phyloP scores from a whole-genome alignment of 2,329 filamentous ascomycete species.

The Stagonosporopsis rhizophila region DNA sequence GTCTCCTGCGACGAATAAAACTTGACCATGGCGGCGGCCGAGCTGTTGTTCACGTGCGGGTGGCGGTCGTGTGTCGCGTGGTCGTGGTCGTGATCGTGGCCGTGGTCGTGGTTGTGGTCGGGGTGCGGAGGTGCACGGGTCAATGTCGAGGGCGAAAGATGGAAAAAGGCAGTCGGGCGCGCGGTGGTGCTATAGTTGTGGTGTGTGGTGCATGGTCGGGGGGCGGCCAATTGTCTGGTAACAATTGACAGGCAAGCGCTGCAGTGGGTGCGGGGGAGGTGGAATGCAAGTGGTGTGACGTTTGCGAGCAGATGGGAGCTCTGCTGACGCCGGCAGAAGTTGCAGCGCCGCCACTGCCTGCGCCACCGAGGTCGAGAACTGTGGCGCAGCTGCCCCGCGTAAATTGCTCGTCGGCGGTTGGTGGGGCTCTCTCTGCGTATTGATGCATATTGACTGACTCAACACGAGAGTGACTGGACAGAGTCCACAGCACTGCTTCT shows the following conservation, averaged over 20 bases:
- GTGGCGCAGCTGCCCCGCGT: conserved; percentile 6
- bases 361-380: not conserved
- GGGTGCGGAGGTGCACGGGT: not conserved
- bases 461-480: not conserved
- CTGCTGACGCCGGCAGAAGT: conserved; percentile 13
- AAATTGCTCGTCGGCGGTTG: not conserved
- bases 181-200: conserved; percentile 32
- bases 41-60: not conserved
- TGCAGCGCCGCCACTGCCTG: not conserved
- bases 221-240: conserved; percentile 31
- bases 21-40: conserved; percentile 55
- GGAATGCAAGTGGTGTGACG: conserved; percentile 15
- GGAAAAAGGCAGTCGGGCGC: conserved; percentile 12
- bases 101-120: not conserved
- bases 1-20: conserved; percentile 67
- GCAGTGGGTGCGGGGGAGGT: conserved; percentile 12
- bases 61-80: conserved; percentile 7
- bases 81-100: not conserved
- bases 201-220: conserved; percentile 39
- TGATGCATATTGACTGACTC: conserved; percentile 10
- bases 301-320: conserved; percentile 3
- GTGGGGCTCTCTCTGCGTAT: conserved; percentile 5
- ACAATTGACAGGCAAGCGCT: conserved; percentile 25
- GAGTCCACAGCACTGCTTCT: not conserved
- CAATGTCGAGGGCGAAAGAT: not conserved